phyloP scores from a whole-genome alignment of 2,329 filamentous ascomycete genomes.

The Aspergillus floridensis region DNA sequence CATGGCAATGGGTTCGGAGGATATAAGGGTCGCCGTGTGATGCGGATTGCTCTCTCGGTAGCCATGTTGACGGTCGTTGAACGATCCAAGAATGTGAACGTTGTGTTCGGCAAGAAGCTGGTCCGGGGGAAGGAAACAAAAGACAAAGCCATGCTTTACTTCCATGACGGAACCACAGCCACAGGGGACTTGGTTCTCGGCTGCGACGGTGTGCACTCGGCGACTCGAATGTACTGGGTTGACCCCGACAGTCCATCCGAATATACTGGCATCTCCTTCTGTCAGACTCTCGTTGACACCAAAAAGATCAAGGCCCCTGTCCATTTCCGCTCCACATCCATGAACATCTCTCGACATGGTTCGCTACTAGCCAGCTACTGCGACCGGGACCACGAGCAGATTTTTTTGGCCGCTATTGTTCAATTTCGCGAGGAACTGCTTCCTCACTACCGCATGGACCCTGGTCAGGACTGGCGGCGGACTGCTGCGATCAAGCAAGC shows the following conservation, averaged over 20 bases:
- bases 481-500: slow-evolving; percentile 34
- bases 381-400: slow-evolving; percentile 28
- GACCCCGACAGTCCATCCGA: slow-evolving; percentile 33
- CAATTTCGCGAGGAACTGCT: slow-evolving; percentile 31
- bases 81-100: slow-evolving; percentile 35
- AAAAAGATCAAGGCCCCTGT: slow-evolving; percentile 15
- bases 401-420: slow-evolving; percentile 40
- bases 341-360: slow-evolving; percentile 38
- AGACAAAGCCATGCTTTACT: slow-evolving; percentile 34
- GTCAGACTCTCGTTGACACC: slow-evolving; percentile 34
- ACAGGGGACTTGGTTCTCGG: slow-evolving; percentile 39
- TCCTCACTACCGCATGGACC: slow-evolving; percentile 18
- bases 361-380: slow-evolving; percentile 37
- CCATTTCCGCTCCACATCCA: slow-evolving; percentile 40
- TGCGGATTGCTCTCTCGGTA: slow-evolving; percentile 42
- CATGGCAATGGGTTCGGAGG: slow-evolving; percentile 39
- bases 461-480: slow-evolving; percentile 35
- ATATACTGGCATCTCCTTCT: slow-evolving; percentile 42
- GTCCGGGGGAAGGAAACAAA: slow-evolving; percentile 33
- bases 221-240: slow-evolving; percentile 34
- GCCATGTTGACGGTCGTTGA: slow-evolving; percentile 42
- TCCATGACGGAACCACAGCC: slow-evolving; percentile 36
- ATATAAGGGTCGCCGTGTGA: slow-evolving; percentile 43
- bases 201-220: slow-evolving; percentile 43
- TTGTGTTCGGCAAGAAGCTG: slow-evolving; percentile 45